Evolutionary conservation across 2,329 filamentous ascomycete genomes (phyloP).

Genomic region (Pestalotiopsis fici): DNA sequence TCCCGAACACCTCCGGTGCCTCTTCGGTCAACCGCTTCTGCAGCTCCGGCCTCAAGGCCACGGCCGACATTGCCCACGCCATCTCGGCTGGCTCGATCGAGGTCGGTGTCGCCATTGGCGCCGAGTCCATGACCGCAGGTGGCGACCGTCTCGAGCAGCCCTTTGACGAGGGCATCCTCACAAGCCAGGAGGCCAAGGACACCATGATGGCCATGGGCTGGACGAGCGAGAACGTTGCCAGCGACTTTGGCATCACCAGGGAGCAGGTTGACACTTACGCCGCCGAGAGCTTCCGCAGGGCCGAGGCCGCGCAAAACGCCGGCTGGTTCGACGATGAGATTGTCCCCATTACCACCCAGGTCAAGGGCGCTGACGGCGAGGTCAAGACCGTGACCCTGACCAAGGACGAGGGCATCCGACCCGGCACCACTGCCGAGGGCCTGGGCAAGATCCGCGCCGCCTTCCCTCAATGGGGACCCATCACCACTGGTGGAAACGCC

Average conservation of each 20-base stretch:
- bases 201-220: constrained; percentile 97
- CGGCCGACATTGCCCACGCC: constrained; percentile 90
- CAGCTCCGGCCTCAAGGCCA: constrained; percentile 92
- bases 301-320: constrained; percentile 86
- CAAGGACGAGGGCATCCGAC: constrained; percentile 87
- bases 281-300: constrained; percentile 82
- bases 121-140: constrained; percentile 81
- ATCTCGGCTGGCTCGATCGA: constrained; percentile 82
- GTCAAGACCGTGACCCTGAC: constrained; percentile 76
- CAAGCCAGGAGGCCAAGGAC: constrained; percentile 76
- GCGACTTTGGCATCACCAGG: constrained; percentile 83
- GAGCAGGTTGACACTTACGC: constrained; percentile 84
- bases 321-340: constrained; percentile 96
- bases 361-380: constrained; percentile 84
- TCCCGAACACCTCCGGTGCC: constrained; percentile 84
- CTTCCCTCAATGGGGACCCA: constrained; percentile 86
- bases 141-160: constrained; percentile 70
- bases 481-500: constrained; percentile 89
- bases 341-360: constrained; percentile 76
- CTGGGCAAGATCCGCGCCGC: constrained; percentile 85
- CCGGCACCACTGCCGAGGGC: constrained; percentile 82
- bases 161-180: constrained; percentile 76
- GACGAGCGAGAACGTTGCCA: constrained; percentile 93
- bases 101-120: constrained; percentile 83
- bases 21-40: constrained; percentile 94